Conservation (phyloP, 768 basidiomycete species). For the Russula virescens region DNA sequence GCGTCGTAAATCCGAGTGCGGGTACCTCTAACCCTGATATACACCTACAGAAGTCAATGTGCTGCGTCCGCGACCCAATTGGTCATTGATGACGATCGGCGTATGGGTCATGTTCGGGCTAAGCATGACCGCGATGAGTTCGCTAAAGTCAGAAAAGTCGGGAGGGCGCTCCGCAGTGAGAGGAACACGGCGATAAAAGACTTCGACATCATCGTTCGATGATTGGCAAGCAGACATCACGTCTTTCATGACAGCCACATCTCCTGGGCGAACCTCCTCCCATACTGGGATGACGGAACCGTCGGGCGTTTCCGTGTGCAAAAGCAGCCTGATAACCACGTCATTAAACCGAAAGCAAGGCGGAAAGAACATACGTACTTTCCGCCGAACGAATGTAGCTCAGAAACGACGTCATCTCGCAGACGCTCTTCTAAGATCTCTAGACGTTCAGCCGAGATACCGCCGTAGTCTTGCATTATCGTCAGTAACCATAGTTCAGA, state of each 20-base stretch:
- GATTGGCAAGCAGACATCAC: slow-evolving; percentile 64
- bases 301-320: slow-evolving; percentile 85
- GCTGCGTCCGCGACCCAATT: slow-evolving; percentile 88
- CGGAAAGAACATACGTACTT: slow-evolving; percentile 40
- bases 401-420: slow-evolving; percentile 79
- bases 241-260: slow-evolving; percentile 81
- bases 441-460: slow-evolving; percentile 84
- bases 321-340: slow-evolving; percentile 50
- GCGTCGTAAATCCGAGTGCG: background rate
- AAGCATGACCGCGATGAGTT: slow-evolving; percentile 74
- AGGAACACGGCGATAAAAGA: slow-evolving; percentile 81
- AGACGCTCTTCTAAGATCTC: slow-evolving; percentile 90
- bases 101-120: slow-evolving; percentile 60
- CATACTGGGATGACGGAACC: slow-evolving; percentile 90
- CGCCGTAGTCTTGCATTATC: slow-evolving; percentile 69
- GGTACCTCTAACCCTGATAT: background rate
- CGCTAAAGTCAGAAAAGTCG: slow-evolving; percentile 66
- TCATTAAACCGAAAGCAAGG: background rate
- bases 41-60: slow-evolving; percentile 75
- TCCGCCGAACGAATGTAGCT: slow-evolving; percentile 78
- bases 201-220: slow-evolving; percentile 45
- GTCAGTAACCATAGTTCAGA: slow-evolving; percentile 6
- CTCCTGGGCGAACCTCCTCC: slow-evolving; percentile 73
- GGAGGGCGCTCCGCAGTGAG: slow-evolving; percentile 86
- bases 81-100: slow-evolving; percentile 91